phyloP scores from a whole-genome alignment of 2,329 filamentous ascomycete genomes.

The Ophiostoma australiae region DNA sequence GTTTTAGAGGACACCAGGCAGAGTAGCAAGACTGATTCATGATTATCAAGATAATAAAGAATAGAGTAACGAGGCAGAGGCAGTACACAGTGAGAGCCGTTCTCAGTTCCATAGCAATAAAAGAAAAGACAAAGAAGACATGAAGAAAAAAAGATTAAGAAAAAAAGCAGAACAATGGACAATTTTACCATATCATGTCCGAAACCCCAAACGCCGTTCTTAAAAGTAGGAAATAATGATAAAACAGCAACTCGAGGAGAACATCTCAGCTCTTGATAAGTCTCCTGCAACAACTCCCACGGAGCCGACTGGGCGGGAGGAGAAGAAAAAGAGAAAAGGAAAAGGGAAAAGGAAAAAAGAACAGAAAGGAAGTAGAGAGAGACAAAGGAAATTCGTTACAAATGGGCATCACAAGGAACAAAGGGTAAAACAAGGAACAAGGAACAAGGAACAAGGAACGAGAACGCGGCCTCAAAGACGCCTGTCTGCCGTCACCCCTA shows the following conservation, averaged over 20 bases:
- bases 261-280: conserved; percentile 56
- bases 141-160: not conserved
- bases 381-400: conserved; percentile 6
- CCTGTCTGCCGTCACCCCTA: not conserved
- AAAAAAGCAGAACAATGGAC: not conserved
- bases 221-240: not conserved
- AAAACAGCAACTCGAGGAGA: conserved; percentile 35
- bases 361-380: not conserved
- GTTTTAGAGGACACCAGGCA: not conserved
- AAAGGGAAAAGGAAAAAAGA: not conserved
- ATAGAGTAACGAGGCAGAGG: not conserved
- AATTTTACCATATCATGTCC: not conserved
- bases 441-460: not conserved
- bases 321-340: not conserved
- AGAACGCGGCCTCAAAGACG: no score
- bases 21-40: not conserved
- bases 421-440: no score
- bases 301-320: not conserved
- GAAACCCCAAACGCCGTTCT: not conserved
- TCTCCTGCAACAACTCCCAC: conserved; percentile 31
- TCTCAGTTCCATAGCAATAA: not conserved
- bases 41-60: not conserved
- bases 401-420: not conserved
- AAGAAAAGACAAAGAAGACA: not conserved
- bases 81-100: not conserved